Evolutionary conservation across 352 stramenopile genomes (phyloP), one percentile per base, ranked within the genome.

Genomic region (Phytophthora agathidicida): DNA sequence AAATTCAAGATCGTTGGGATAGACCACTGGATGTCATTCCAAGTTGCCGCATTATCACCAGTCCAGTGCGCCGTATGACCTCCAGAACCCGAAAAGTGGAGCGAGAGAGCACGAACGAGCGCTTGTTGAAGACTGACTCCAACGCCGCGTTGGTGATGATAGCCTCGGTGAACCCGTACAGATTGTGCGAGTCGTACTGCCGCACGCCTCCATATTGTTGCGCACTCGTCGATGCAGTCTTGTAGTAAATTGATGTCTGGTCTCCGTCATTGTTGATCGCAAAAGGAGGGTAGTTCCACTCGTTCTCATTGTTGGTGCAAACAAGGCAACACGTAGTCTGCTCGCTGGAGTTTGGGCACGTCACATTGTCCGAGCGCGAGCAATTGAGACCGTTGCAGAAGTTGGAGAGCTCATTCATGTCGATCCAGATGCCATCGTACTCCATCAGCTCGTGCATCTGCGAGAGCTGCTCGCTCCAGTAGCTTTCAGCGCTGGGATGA

Each of bases 351-450:
- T 41, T 41, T 7, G 33, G 33, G n/a, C 33, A 24, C 11, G 33
- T 41, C 17, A 26, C 33, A 5, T 41, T 41, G 33, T 41, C 33
- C 5, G 33, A 41, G 33, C 33, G 33, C n/a, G 33, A 41, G 16
- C 33, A 41, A 16, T 41, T 41, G n/a, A 41, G 33, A 23, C 33
- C 33, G 17, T 23, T 41, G 17, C 33, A 26, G 33, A 41, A 41
- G 33, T 41, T 41, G 5, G 33, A 41, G n/a, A 41, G 33, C 33
- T 41, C 33, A 16, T 41, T 41, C 33, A 41, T 41, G 17, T 41
- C 84, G 54, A 94, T 85, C 84, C 84, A 92, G 16, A 92, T 56
- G 19, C 87, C 84, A 38, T 96, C 85, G 36, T 79, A 90, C 1
- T 42, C 24, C n/a, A 81, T 38, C 7, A 38, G 68, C 17, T 85